These are phyloP conservation scores for Exsudoporus frostii DNA, from an alignment of 768 basidiomycete species.

Conservation along the genomic window DNA sequence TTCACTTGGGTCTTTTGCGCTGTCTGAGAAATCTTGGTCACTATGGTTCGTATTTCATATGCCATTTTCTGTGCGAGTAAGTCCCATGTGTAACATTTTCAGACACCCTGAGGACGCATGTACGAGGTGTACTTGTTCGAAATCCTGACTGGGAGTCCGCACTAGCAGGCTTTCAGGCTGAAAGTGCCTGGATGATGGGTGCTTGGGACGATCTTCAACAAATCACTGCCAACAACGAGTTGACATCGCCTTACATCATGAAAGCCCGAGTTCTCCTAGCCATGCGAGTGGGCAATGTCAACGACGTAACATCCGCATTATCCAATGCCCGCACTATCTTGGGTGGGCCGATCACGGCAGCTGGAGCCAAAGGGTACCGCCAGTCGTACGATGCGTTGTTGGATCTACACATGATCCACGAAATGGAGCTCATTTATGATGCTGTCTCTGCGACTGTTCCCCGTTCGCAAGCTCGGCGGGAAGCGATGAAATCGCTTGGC, in stretches of 20 bases:
- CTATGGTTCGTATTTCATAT: conserved; percentile 67
- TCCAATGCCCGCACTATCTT: conserved; percentile 66
- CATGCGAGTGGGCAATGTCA: conserved; percentile 56
- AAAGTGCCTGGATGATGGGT: conserved; percentile 95
- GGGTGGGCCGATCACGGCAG: conserved; percentile 80
- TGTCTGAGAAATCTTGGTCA: conserved; percentile 95
- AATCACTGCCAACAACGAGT: conserved; percentile 49
- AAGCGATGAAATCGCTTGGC: conserved; percentile 39
- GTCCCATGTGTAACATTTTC: not conserved
- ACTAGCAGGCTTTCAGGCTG: conserved; percentile 81
- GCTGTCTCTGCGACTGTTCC: conserved; percentile 39
- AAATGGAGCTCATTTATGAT: conserved; percentile 68
- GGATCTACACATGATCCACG: conserved; percentile 81
- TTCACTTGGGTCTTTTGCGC: conserved; percentile 84
- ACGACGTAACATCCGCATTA: conserved; percentile 47
- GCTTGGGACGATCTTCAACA: conserved; percentile 83
- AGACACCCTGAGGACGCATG: conserved; percentile 96
- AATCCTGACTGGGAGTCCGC: conserved; percentile 79
- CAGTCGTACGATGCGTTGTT: conserved; percentile 85
- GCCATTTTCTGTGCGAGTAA: conserved; percentile 1
- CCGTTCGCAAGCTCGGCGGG: conserved; percentile 37
- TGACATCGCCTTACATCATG: conserved; percentile 58
- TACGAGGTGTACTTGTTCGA: conserved; percentile 81
- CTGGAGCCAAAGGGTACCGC: conserved; percentile 76
- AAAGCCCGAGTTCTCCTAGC: conserved; percentile 81